Evolutionary conservation across 2,329 filamentous ascomycete genomes (phyloP).

Genomic region (Daldinia sp.): DNA sequence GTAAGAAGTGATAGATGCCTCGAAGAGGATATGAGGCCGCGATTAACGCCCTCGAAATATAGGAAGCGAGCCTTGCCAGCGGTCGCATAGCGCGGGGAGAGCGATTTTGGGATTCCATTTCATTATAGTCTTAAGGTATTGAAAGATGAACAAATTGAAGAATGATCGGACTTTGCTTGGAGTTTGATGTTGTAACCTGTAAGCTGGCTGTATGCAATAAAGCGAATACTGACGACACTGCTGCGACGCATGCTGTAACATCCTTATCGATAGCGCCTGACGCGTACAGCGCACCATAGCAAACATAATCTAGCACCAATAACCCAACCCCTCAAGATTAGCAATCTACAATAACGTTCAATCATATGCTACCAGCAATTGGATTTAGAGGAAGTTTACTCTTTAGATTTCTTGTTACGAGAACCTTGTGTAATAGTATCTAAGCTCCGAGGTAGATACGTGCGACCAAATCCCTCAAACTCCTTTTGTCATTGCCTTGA

Average conservation of each 20-base stretch:
- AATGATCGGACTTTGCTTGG: not conserved
- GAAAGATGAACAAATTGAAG: not conserved
- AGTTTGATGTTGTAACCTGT: slow-evolving; percentile 7
- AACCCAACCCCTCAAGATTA: too few species aligned
- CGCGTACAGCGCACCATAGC: too few species aligned
- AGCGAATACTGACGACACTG: slow-evolving; percentile 3
- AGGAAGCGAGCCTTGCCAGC: slow-evolving; percentile 51
- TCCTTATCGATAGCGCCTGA: not conserved
- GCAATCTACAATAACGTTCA: too few species aligned
- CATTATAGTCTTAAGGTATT: slow-evolving; percentile 6
- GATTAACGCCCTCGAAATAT: slow-evolving; percentile 54
- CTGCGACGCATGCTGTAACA: slow-evolving; percentile 3
- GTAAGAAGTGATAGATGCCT: slow-evolving; percentile 83
- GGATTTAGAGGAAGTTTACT: too few species aligned
- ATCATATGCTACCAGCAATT: too few species aligned
- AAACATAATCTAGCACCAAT: too few species aligned
- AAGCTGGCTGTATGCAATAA: not conserved
- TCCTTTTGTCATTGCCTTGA: too few species aligned
- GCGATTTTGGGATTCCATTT: slow-evolving; percentile 39
- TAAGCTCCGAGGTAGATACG: too few species aligned
- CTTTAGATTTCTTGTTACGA: too few species aligned
- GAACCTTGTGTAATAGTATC: too few species aligned
- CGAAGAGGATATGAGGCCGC: slow-evolving; percentile 66
- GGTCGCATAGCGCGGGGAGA: slow-evolving; percentile 34
- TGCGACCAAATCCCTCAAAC: too few species aligned